Conservation (phyloP, 1,139 yeast genomes). For the Suhomyces bribrorum region DNA sequence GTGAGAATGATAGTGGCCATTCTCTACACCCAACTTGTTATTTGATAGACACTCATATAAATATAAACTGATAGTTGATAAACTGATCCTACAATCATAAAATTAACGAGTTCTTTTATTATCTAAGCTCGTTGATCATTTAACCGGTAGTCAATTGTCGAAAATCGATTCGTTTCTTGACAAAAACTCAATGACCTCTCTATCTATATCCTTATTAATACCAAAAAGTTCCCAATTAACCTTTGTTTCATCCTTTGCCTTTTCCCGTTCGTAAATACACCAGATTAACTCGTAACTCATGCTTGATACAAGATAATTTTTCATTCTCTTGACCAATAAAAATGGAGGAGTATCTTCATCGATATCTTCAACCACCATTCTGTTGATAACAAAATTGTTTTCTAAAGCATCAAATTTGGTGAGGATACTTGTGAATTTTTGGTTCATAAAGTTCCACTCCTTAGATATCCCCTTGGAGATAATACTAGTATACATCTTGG, state of each 20-base stretch:
- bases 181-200: conserved; percentile 26
- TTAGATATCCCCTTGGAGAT: conserved; percentile 10
- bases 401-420: conserved; percentile 30
- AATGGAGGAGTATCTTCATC: conserved; percentile 19
- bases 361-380: conserved; percentile 5
- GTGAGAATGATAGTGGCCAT: too few relatives aligned
- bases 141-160: conserved; percentile 1
- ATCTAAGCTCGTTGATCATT: background rate
- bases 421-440: conserved; percentile 32
- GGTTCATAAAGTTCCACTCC: conserved; percentile 28
- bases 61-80: too few relatives aligned
- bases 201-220: conserved; percentile 20
- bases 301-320: conserved; percentile 41
- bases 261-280: conserved; percentile 36
- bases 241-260: conserved; percentile 7
- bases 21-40: too few relatives aligned
- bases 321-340: conserved; percentile 38
- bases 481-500: conserved; percentile 24
- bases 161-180: conserved; percentile 20
- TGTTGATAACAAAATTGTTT: conserved; percentile 13
- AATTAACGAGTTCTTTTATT: too few relatives aligned
- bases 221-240: conserved; percentile 36
- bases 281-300: conserved; percentile 45
- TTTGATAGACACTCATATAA: too few relatives aligned
- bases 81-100: too few relatives aligned